Conservation (phyloP, 2,329 filamentous ascomycete genomes). For the Aureobasidium vineae region DNA sequence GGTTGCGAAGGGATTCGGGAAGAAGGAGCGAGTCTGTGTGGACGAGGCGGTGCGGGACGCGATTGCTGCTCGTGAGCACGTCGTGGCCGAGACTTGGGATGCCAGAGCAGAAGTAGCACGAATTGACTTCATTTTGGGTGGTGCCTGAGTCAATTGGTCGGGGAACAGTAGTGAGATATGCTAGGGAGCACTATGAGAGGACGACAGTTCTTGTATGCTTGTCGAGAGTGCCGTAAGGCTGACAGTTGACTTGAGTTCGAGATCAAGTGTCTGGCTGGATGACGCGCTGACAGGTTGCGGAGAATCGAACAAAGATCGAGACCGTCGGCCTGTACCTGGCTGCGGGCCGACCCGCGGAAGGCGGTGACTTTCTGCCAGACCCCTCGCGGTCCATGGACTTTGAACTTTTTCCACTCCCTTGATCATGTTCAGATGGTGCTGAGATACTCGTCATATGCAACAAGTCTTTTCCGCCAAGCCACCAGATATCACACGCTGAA, state of each 20-base stretch:
- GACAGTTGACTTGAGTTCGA: not conserved
- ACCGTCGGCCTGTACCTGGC: not conserved
- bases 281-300: constrained; percentile 17
- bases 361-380: constrained; percentile 22
- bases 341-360: not conserved
- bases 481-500: not conserved
- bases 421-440: not conserved
- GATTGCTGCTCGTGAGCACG: constrained; percentile 11
- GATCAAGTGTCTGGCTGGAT: not conserved
- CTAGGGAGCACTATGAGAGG: not conserved
- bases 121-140: constrained; percentile 34
- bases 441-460: not conserved
- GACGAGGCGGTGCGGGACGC: not conserved
- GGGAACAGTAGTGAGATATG: not conserved
- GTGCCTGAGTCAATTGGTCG: not conserved
- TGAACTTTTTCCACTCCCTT: constrained; percentile 14
- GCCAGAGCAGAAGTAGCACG: constrained; percentile 30
- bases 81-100: constrained; percentile 13
- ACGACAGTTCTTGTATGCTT: not conserved
- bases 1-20: constrained; percentile 48
- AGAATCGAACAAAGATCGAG: not conserved
- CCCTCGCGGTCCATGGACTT: not conserved
- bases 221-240: not conserved
- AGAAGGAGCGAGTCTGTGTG: constrained; percentile 43
- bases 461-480: not conserved